Base-by-base conservation (phyloP, 768 basidiomycete species). In the Lactarius sp. region DNA sequence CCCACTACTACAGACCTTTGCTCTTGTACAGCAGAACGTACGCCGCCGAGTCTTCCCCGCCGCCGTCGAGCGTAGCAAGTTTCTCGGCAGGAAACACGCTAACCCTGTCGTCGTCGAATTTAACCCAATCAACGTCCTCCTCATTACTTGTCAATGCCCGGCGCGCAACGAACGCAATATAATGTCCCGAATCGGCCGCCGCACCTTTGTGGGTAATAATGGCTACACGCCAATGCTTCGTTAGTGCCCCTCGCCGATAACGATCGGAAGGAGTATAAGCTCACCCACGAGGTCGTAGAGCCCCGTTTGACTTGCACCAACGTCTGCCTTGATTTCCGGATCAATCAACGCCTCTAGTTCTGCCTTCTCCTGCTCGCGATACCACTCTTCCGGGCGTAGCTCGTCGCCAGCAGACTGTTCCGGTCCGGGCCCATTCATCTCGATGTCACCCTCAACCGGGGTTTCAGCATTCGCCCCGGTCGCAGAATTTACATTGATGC, bases 141-240 rank as follows among this genome's bases (percentile, higher is more conserved):
- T 86, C 85, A 46, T 82, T 71, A 42, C 68, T 54, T 8, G 67
- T 62, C 27, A 60, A 41, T 42, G 57, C 52, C 16, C 46, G 56
- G 27, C 57, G 53, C 46, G 55, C 69, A 34, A 88, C 90, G 76
- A 88, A 98, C 1, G 86, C 94, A 27, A 98, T 94, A 72, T 98
- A 98, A 75, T 98, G 96, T 2, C 95, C 96, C 0, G 92, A 85
- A 71, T 98, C 97, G 0, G 97, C 95, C 0, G 88, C 88, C 0
- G 94, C 85, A 12, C 97, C 97, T 74, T 99, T 99, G 81, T 98
- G 97, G 22, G 94, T 96, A 13, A 99, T 86, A 71, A 99, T 90
- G 8, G 88, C 94, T 93, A 70, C 42, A 53, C 14, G 61, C 18
- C 44, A 67, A n/a, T 27, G 14, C 34, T 10, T 37, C 33, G 31